Base-by-base conservation (phyloP, 1,284 basidiomycete genomes). In the Cryptococcus maquisensis region DNA sequence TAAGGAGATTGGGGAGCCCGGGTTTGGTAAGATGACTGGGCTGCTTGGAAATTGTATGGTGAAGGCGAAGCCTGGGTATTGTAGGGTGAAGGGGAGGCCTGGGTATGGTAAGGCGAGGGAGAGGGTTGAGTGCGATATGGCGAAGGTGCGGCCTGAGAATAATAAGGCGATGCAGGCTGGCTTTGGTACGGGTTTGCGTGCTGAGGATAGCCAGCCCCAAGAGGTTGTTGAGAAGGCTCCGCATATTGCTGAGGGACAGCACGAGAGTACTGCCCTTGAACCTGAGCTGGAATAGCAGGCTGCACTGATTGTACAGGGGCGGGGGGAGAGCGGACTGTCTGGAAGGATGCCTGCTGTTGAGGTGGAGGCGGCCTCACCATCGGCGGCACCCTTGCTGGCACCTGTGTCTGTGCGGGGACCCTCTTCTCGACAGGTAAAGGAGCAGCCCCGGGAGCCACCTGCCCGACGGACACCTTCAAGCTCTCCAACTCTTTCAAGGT, bases 401-500 rank as follows among this genome's bases (percentile, higher is more conserved):
- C 37, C 47, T 10, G n/a, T n/a, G 40, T 23, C 42, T 24, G 28
- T 18, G 16, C 43, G 47, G 21, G 35, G 16, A 7, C 47, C 52
- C 40, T 20, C 40, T n/a, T 18, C 40, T 12, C 40, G 16, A 42
- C 20, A 18, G 40, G 40, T 23, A 23, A 23, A 42, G 40, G 40
- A 15, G 40, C 40, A 12, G 52, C 55, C 2, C 50, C 47, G 10
- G 50, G 53, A 10, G 66, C 67, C 40, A 76, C 67, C 16, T 63
- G 65, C 18, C 63, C 60, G 45, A 97, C 79, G 67, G 95, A 92
- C 1, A 81, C 82, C 57, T 82, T 80, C 38, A 96, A 82, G n/a
- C 87, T 81, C 69, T 95, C 92, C 12, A 95, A 79, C 72, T 96
- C 93, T 51, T 86, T 84, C 51, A 96, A 79, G 8, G 88, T 79